These are phyloP conservation scores for Morella rubra DNA, from an alignment of 306 rosid species.

Conservation along the genomic window DNA sequence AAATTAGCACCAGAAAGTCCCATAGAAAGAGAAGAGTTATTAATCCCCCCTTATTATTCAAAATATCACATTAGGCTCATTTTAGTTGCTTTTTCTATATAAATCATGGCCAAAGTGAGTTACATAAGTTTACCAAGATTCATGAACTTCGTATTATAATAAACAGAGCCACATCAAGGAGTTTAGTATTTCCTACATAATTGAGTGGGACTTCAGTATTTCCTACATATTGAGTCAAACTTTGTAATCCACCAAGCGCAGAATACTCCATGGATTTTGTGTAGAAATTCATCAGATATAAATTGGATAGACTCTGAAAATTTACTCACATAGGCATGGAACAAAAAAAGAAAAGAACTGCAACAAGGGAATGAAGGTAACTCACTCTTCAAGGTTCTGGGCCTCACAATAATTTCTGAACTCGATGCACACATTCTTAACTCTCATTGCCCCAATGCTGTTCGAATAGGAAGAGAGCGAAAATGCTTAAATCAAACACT, in stretches of 20 bases:
- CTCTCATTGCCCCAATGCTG: slow-evolving; percentile 76
- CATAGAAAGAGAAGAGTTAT: background rate
- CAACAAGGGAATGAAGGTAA: slow-evolving; percentile 6
- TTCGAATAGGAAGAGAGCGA: slow-evolving; percentile 1
- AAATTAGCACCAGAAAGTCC: background rate
- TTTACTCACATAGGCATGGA: background rate
- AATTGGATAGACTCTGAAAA: slow-evolving; percentile 8
- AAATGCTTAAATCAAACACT: slow-evolving; percentile 8
- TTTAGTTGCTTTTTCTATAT: background rate
- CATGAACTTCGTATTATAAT: background rate
- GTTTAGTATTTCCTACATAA: background rate
- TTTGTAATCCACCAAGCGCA: background rate
- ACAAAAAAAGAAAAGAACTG: background rate
- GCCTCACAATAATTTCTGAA: slow-evolving; percentile 65
- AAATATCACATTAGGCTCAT: background rate
- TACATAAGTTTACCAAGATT: background rate
- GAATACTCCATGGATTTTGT: background rate
- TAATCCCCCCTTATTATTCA: background rate
- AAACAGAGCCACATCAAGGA: background rate
- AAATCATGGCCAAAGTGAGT: background rate
- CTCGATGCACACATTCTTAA: slow-evolving; percentile 50
- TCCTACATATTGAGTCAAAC: background rate
- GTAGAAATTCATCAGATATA: background rate
- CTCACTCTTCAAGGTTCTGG: slow-evolving; percentile 71
- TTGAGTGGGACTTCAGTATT: background rate